Evolutionary conservation across 2,329 filamentous ascomycete genomes (phyloP), one percentile per base, ranked within the genome.

Genomic region (Penicillium sp.): DNA sequence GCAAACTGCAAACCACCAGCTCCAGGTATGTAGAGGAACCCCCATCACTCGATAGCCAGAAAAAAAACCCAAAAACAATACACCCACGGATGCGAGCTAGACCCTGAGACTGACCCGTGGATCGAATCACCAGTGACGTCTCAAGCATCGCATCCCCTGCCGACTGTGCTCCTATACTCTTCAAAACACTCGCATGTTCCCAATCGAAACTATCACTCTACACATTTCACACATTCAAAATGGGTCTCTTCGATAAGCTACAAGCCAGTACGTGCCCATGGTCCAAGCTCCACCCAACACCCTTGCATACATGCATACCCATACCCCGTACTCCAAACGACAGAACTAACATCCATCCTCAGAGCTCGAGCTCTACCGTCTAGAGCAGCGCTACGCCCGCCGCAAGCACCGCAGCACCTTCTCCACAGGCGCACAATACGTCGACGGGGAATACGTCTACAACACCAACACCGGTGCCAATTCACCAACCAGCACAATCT

Each of bases 391-490:
- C 68, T 98, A 98, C 82, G 96, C 93, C 51, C 90, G 90, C 70
- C 89, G 91, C 73, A 91, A 93, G 69, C 90, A 93, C 67, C 91
- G 93, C 74, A 93, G 88, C 54, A 95, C 90, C 59, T 96, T 96
- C 75, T 87, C 90, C 71, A 92, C 90, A 71, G 92, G 91, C 69
- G 93, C 92, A 29, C 84, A 90, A 74, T 98, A 98, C 76, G 90
- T 97, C 63, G 91, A 98, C 73, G 95, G 93, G 77, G 93, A 97
- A 80, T 97, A 97, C 79, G 82, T 96, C 74, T 96, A 92, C 82
- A 82, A 68, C 51, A 74, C 74, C 50, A 82, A 68, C 51, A 74
- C 74, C 50, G 65, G 70, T 39, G 60, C 71, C 26, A 70, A 67
- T 49, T 74, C 72, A 11, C 72, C 74, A 3, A 69, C 71, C 24